Base-by-base conservation (phyloP, 2,329 filamentous ascomycete species). In the Hypoxylon sp. region DNA sequence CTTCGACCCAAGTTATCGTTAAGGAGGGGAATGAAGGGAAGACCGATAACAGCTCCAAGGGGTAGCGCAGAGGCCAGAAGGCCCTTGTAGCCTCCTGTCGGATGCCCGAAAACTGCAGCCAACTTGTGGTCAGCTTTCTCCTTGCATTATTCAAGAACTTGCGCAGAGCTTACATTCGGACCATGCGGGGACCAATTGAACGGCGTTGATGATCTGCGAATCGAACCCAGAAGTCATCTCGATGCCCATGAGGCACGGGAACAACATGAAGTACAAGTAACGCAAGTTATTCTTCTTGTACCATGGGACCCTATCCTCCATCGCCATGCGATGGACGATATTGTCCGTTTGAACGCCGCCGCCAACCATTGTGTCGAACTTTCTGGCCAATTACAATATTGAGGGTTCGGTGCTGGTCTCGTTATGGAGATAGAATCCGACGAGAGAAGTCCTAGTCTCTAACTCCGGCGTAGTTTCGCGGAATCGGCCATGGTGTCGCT, bases 221-320 rank as follows among this genome's bases (percentile, higher is more conserved):
- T 81, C 87, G 70, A 88, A 89, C 0, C 87, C 86, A 3, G 85
- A 87, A 0, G 86, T 89, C 73, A 87, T 87, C 77, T 89, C 86
- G 50, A 89, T 87, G 41, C 86, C 86, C 75, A 89, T 85, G 74
- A 85, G 84, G 38, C 85, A 86, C 11, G 86, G 85, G 55, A 89
- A 85, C 51, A 89, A 79, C 66, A 86, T 73, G 14, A 88, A 78
- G 73, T 89, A 89, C 59, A 89, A 78, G 13, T 71, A 70, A 34
- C 86, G 81, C 49, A 89, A 79, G 65, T 89, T 87, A 2, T 78
- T 82, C 73, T 89, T 89, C 71, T 82, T 82, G 78, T 85, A 87
- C 86, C 86, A 88, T 51, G 80, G 79, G 46, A 80, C 68, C 50
- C 74, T 78, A 72, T 81, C 80, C 32, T 79, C 78, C 75, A 80